Conservation (phyloP, 306 rosid species). For the Parietaria judaica region DNA sequence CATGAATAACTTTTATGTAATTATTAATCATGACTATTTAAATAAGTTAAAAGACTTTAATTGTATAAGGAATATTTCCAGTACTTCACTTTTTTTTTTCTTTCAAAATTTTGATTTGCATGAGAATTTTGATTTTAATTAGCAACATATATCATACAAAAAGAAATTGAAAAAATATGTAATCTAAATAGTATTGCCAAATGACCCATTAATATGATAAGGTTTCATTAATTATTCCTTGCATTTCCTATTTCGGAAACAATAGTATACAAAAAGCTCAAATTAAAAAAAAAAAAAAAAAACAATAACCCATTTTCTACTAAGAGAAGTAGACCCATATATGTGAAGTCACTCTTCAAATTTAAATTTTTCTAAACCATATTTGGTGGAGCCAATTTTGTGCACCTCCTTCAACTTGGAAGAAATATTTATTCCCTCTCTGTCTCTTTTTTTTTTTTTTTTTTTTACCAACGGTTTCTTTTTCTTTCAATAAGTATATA, state of each 20-base stretch:
- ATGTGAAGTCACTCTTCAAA: slow-evolving; percentile 16
- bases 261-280: neutral
- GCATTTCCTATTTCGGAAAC: slow-evolving; percentile 7
- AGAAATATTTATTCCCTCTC: slow-evolving; percentile 18
- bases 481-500: neutral
- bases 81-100: no score
- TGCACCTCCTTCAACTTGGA: slow-evolving; percentile 29
- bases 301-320: neutral
- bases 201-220: neutral
- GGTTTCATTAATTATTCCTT: neutral
- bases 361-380: slow-evolving; percentile 31
- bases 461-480: slow-evolving; percentile 14
- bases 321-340: neutral
- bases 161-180: no score
- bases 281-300: neutral
- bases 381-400: slow-evolving; percentile 23
- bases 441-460: no score
- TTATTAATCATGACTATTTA: no score
- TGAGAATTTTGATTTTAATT: no score
- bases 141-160: no score
- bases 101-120: no score
- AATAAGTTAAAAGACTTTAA: no score
- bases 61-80: no score
- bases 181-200: slow-evolving; percentile 1
- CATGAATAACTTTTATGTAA: no score